Evolutionary conservation across 306 rosid genomes (phyloP).

Genomic region (Styphnolobium japonicum): DNA sequence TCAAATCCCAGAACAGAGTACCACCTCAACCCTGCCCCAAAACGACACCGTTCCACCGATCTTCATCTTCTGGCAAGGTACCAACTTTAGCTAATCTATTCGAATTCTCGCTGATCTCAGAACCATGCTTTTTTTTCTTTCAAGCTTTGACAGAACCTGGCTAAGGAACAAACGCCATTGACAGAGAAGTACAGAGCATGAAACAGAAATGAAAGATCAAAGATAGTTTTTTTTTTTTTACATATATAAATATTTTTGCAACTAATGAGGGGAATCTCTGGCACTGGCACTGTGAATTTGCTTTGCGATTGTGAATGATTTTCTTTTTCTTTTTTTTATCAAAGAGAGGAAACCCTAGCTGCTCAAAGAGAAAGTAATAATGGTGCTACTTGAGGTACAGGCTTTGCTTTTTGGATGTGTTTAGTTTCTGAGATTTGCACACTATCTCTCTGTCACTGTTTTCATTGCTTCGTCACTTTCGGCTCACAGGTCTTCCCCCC

Average conservation of each 20-base stretch:
- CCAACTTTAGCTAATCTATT: neutral
- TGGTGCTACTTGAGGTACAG: neutral
- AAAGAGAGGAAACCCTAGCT: constrained; percentile 27
- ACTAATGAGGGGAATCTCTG: constrained; percentile 16
- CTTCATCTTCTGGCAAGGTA: constrained; percentile 37
- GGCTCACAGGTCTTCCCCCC: constrained; percentile 48
- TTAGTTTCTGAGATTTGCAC: constrained; percentile 34
- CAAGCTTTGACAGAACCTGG: constrained; percentile 25
- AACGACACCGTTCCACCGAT: constrained; percentile 39
- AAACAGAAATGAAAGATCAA: neutral
- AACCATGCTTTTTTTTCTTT: constrained; percentile 35
- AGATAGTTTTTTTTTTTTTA: neutral
- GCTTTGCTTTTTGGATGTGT: constrained; percentile 7
- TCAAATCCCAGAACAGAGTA: neutral
- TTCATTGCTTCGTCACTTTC: constrained; percentile 82
- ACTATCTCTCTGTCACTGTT: constrained; percentile 32
- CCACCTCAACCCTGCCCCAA: neutral
- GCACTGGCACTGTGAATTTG: constrained; percentile 9
- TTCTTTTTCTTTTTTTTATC: neutral
- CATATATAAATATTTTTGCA: neutral
- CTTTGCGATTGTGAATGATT: neutral
- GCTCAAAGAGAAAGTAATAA: constrained; percentile 21
- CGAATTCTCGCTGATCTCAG: constrained; percentile 16
- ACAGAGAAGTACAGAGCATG: neutral
- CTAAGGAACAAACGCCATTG: constrained; percentile 5